A percentile compares a stretch with the other conserved stretches of the same genome.
These are phyloP conservation scores for Calendula officinalis DNA, from an alignment of 129 eudicot species.

Conservation along the genomic window DNA sequence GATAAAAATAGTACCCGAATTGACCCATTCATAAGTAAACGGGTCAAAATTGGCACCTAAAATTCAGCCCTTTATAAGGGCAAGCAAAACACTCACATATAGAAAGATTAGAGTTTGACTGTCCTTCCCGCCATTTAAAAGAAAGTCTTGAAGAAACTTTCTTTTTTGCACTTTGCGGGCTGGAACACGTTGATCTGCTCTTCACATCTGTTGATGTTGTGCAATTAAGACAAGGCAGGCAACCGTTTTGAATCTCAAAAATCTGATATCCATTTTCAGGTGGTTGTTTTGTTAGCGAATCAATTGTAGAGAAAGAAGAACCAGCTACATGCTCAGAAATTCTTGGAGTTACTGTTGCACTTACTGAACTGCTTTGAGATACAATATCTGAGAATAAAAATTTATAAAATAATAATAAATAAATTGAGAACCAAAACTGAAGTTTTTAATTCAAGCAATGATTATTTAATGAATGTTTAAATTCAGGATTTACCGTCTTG, in stretches of 20 bases:
- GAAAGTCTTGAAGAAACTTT: conserved; percentile 52
- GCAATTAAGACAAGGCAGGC: conserved; percentile 80
- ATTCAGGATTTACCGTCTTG: conserved; percentile 53
- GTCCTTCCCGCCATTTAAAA: conserved; percentile 76
- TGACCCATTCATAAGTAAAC: background rate
- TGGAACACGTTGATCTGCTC: conserved; percentile 50
- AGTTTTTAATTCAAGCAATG: background rate
- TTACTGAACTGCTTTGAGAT: conserved; percentile 62
- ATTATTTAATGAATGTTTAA: background rate
- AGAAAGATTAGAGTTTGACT: conserved; percentile 45
- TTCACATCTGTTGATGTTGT: conserved; percentile 48
- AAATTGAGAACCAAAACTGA: background rate
- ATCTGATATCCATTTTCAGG: conserved; percentile 41
- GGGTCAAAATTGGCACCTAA: no score
- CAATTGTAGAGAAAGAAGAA: conserved; percentile 33
- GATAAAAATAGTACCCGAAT: no score
- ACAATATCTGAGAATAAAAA: conserved; percentile 30
- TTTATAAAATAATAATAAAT: background rate
- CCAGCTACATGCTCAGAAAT: conserved; percentile 35
- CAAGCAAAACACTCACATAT: conserved; percentile 45
- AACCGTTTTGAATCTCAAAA: conserved; percentile 53
- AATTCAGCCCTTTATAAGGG: background rate
- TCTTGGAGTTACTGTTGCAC: conserved; percentile 78
- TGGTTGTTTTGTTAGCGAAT: conserved; percentile 33
- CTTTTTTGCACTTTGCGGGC: conserved; percentile 62